Conservation (phyloP, 306 rosid species). For the Cucumis melo region DNA sequence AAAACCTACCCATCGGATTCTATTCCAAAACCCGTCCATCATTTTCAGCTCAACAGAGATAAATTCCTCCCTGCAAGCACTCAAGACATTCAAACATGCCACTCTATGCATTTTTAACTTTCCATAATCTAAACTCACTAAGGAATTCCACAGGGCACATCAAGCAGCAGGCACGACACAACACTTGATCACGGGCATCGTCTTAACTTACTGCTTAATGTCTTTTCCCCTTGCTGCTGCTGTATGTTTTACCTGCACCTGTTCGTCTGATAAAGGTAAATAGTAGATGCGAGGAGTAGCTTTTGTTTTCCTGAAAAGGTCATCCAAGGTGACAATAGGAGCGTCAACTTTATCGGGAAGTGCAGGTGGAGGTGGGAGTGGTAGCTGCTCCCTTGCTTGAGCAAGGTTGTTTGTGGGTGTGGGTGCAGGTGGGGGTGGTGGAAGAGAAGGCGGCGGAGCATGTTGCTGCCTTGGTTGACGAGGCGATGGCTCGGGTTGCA, state of each 20-base stretch:
- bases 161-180: not conserved
- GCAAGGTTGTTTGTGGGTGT: conserved; percentile 35
- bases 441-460: conserved; percentile 24
- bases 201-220: conserved; percentile 8
- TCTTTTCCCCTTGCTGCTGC: conserved; percentile 39
- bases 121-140: not conserved
- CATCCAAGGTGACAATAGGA: conserved; percentile 83
- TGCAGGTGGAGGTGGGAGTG: conserved; percentile 83
- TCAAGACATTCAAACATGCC: not conserved
- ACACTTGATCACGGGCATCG: not conserved
- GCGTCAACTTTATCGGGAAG: conserved; percentile 51
- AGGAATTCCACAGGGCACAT: not conserved
- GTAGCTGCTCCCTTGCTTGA: conserved; percentile 50
- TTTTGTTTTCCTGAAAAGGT: conserved; percentile 81
- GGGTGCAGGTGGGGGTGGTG: conserved; percentile 43
- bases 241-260: conserved; percentile 53
- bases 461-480: conserved; percentile 20
- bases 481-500: conserved; percentile 28
- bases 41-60: not conserved
- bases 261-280: conserved; percentile 77
- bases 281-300: conserved; percentile 90
- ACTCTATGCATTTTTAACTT: not conserved
- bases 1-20: not conserved
- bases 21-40: not conserved
- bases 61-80: conserved; percentile 5